Conservation (phyloP, 2,329 filamentous ascomycete species). For the Claviceps arundinis region DNA sequence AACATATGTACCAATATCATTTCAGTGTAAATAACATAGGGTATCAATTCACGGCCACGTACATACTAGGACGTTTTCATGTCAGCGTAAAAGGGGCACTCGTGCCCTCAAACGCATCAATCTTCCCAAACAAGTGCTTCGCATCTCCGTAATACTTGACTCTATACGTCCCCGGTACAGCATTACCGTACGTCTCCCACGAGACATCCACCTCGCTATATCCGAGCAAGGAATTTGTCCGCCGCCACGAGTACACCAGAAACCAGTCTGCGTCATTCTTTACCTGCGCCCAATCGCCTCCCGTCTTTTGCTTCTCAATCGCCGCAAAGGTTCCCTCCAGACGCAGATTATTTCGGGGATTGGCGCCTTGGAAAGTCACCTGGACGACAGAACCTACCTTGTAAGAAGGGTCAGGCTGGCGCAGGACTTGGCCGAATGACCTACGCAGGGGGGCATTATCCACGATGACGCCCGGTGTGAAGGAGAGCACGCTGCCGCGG, state of each 20-base stretch:
- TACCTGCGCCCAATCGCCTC: constrained; percentile 47
- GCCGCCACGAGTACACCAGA: constrained; percentile 66
- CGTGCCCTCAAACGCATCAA: constrained; percentile 11
- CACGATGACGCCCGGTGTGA: constrained; percentile 67
- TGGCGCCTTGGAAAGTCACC: constrained; percentile 69
- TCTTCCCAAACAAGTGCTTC: constrained; percentile 41
- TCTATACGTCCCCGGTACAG: constrained; percentile 56
- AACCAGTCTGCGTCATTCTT: constrained; percentile 72
- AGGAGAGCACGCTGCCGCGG: constrained; percentile 57
- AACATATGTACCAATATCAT: too few relatives aligned
- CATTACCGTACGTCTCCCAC: constrained; percentile 51
- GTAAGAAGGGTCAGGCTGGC: constrained; percentile 41
- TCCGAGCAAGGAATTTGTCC: constrained; percentile 54
- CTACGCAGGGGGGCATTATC: constrained; percentile 55
- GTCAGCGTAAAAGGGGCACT: constrained; percentile 11
- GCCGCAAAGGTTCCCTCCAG: constrained; percentile 66
- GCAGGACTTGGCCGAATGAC: constrained; percentile 54
- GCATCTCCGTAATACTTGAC: constrained; percentile 75
- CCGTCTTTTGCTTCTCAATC: constrained; percentile 47
- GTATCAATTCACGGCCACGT: too few relatives aligned
- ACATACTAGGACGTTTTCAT: too few relatives aligned
- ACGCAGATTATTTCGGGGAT: constrained; percentile 77
- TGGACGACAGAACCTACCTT: constrained; percentile 46
- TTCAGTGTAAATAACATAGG: too few relatives aligned
- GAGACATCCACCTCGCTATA: constrained; percentile 65